Percentiles rank a stretch among this genome's conserved stretches.
Conservation (phyloP, 2,329 filamentous ascomycete genomes). For the Colletotrichum agaves region DNA sequence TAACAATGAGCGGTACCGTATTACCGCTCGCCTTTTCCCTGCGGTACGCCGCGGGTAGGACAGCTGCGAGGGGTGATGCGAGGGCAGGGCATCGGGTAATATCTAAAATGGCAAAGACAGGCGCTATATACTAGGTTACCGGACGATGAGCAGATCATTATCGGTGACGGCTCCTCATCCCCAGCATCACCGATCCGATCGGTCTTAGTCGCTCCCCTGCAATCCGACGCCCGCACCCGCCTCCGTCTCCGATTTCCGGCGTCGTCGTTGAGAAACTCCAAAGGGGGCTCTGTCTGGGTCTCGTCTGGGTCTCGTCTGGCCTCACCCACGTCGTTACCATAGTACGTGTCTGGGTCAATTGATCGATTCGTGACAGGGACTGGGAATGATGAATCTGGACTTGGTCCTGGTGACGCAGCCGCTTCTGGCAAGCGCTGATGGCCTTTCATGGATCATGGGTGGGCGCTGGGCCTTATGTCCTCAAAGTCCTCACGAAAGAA, state of each 20-base stretch:
- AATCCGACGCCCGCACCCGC: not conserved
- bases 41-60: slow-evolving; percentile 1
- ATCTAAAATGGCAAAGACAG: not conserved
- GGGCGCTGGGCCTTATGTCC: not conserved
- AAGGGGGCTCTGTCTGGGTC: not conserved
- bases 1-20: not conserved
- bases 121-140: slow-evolving; percentile 2
- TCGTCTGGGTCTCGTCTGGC: not conserved
- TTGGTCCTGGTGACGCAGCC: no score
- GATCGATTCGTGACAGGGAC: not conserved
- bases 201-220: not conserved
- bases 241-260: slow-evolving; percentile 7
- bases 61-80: not conserved
- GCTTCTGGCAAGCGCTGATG: slow-evolving; percentile 21
- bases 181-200: not conserved
- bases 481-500: not conserved
- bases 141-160: slow-evolving; percentile 14
- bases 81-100: not conserved
- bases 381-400: not conserved
- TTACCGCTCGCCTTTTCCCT: not conserved
- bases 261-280: not conserved
- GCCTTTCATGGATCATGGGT: not conserved
- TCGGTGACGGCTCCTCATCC: slow-evolving; percentile 13
- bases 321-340: not conserved
- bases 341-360: not conserved